phyloP scores from a whole-genome alignment of 2,329 filamentous ascomycete genomes.

The Cladophialophora bantiana region DNA sequence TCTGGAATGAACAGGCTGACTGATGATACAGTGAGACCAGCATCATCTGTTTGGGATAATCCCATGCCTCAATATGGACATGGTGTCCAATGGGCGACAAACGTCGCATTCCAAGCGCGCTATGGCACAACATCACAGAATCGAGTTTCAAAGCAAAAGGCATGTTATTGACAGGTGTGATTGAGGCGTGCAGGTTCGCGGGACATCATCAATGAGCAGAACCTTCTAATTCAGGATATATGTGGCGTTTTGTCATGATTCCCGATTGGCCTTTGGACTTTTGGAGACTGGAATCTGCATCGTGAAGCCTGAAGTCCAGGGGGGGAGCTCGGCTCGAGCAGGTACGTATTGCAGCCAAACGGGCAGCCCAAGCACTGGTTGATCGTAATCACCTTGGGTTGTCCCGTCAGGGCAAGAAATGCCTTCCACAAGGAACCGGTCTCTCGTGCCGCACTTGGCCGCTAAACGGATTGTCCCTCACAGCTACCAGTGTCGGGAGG shows the following conservation, averaged over 20 bases:
- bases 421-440: background rate
- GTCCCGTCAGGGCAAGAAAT: background rate
- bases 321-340: slow-evolving; percentile 12
- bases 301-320: background rate
- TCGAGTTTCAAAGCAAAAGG: background rate
- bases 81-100: background rate
- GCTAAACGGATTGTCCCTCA: background rate
- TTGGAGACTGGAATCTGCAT: slow-evolving; percentile 9
- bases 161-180: background rate
- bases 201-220: background rate
- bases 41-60: background rate
- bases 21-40: slow-evolving; percentile 8
- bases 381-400: background rate
- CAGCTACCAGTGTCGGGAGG: background rate
- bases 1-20: background rate
- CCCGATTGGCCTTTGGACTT: background rate
- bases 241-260: slow-evolving; percentile 3
- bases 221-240: slow-evolving; percentile 2
- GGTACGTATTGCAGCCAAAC: background rate
- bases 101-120: background rate
- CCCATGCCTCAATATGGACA: background rate
- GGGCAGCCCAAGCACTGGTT: too few species aligned
- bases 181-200: background rate
- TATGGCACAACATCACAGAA: background rate
- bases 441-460: background rate